Percentiles rank a stretch among this genome's conserved stretches.
Conservation (phyloP, 2,329 filamentous ascomycete species). For the Graphilbum sp. region DNA sequence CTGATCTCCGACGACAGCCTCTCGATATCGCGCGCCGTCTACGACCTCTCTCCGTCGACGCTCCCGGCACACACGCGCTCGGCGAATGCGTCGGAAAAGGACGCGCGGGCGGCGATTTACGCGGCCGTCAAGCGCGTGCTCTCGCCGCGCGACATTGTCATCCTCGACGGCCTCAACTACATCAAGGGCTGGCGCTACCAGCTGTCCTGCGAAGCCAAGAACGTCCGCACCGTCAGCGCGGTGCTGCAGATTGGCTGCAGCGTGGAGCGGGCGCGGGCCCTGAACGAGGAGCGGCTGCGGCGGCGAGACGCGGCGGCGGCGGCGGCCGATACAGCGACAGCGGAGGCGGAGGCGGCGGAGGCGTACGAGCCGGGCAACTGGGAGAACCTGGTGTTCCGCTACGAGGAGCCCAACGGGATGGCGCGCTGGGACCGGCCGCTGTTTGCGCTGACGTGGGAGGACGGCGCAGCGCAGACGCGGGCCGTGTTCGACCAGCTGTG, state of each 20-base stretch:
- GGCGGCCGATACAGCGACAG: not conserved
- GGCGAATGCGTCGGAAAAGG: constrained; percentile 63
- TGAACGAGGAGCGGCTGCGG: constrained; percentile 43
- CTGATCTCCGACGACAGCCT: constrained; percentile 59
- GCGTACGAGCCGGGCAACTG: constrained; percentile 44
- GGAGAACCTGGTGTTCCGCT: constrained; percentile 66
- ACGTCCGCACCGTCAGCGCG: constrained; percentile 57
- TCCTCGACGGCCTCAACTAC: constrained; percentile 70
- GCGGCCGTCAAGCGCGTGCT: constrained; percentile 65
- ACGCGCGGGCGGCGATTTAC: constrained; percentile 60
- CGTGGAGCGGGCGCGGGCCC: constrained; percentile 30
- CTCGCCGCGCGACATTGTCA: constrained; percentile 56
- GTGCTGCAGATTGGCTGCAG: constrained; percentile 50
- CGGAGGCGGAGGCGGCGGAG: constrained; percentile 10
- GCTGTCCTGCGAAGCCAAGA: constrained; percentile 72
- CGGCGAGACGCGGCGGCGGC: constrained; percentile 7
- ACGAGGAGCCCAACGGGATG: constrained; percentile 79
- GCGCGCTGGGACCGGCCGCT: constrained; percentile 70
- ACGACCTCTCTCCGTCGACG: constrained; percentile 40
- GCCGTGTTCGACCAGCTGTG: constrained; percentile 50
- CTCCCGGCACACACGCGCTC: constrained; percentile 46
- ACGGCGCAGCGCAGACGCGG: constrained; percentile 41
- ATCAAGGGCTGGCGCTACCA: constrained; percentile 86
- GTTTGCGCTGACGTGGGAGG: constrained; percentile 64
- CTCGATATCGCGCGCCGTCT: constrained; percentile 52